phyloP scores from a whole-genome alignment of 1,139 yeast species.

The Nakaseomyces nivariensis region DNA sequence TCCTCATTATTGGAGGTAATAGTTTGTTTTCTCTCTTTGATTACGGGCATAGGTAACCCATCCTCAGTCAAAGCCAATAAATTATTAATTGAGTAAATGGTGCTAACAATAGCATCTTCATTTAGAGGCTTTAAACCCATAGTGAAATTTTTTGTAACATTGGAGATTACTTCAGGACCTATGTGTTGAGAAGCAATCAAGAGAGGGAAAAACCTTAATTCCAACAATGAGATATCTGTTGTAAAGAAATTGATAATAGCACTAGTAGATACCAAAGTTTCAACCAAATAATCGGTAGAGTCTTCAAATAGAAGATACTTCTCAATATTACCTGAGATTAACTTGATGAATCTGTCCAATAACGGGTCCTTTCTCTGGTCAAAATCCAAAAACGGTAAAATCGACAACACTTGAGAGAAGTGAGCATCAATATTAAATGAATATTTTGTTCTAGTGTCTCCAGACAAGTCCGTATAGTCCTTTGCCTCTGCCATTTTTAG shows the following conservation, averaged over 20 bases:
- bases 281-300: conserved; percentile 30
- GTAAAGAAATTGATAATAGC: conserved; percentile 26
- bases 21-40: conserved; percentile 31
- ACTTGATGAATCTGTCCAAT: conserved; percentile 11
- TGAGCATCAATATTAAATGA: conserved; percentile 17
- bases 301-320: conserved; percentile 17
- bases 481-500: conserved; percentile 7
- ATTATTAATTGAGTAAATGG: conserved; percentile 76
- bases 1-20: conserved; percentile 14
- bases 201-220: conserved; percentile 27
- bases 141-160: conserved; percentile 35
- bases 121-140: conserved; percentile 36
- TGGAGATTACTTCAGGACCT: conserved; percentile 20
- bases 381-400: conserved; percentile 14
- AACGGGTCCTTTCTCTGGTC: conserved; percentile 7
- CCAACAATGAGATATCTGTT: conserved; percentile 23
- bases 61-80: conserved; percentile 51
- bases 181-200: conserved; percentile 26
- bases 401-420: conserved; percentile 19
- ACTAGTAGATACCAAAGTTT: conserved; percentile 29
- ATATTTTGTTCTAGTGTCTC: conserved; percentile 20
- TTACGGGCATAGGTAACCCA: conserved; percentile 26
- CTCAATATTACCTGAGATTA: conserved; percentile 15
- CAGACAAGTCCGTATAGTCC: conserved; percentile 15
- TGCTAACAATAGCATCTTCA: conserved; percentile 79